Base-by-base conservation (phyloP, 1,139 yeast species). In the Yamadazyma songkhlaensis region DNA sequence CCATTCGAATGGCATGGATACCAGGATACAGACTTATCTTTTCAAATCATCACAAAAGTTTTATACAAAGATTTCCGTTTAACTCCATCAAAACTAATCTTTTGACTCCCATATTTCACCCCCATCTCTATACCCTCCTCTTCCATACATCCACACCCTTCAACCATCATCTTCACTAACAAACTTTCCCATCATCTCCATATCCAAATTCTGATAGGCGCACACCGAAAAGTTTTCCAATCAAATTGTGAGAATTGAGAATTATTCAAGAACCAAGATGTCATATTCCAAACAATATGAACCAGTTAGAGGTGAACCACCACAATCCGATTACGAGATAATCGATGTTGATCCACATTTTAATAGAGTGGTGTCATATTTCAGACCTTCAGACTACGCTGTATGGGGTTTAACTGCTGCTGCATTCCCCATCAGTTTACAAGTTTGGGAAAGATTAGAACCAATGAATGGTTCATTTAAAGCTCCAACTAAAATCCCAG, bases 341-440 rank as follows among this genome's bases (percentile, higher is more conserved):
- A 87, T 87, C 54, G 96, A 87, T 57, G 74, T 77, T 40, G 96
- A 87, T 59, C 96, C 96, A 30, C 80, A 81, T 48, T 84, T 86
- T 62, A 54, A 60, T 39, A 72, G 87, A 47, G 95, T 87, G 25
- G 79, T 87, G 20, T 67, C 80, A 33, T 87, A 82, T 64, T 79
- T 86, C 61, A 74, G 96, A 57, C 60, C 75, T 14, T 69, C 82
- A 9, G 96, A 87, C 62, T 78, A 77, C 53, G 74, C 69, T 11
- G 60, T 67, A 29, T 79, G 88, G 83, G 88, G 78, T 3, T 72
- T 74, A n/a, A 69, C 87, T 4, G 77, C 77, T 11, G 79, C 76
- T 10, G 87, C 79, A 26, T 61, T 70, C 54, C 95, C 95, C 26
- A 62, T 77, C 31, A 72, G 81, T 14, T 66, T 84, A 47, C 67